Evolutionary conservation across 169 alveolate species (phyloP), one percentile per base, ranked within the genome.

Genomic region (Babesia caballi): DNA sequence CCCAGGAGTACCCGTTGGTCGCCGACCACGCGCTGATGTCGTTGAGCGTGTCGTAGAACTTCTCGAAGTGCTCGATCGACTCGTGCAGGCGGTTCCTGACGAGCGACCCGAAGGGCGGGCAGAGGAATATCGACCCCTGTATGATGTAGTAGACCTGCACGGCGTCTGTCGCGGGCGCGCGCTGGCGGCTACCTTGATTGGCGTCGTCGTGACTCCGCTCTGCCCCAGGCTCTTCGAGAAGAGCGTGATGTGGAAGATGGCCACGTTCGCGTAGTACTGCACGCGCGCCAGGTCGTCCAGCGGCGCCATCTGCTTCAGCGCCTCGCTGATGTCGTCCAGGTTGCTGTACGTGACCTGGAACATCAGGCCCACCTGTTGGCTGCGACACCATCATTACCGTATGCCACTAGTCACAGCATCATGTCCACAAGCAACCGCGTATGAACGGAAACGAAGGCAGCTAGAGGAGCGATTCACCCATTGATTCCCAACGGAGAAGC

Each of bases 51-150:
- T 71, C 84, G 56, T 81, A 81, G 38, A 81, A 70, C 66, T 57
- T 54, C 32, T 71, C 87, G 40, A 81, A 81, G 1, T 81, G 66
- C 66, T 42, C 40, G 5, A 81, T 65, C 49, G 82, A 69, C 44
- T 81, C 67, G 50, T 81, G 81, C 19, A 81, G 53, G 5, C 59
- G 58, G 46, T 41, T 57, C 17, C 84, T 44, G 9, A 81, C 30
- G 28, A 81, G 66, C n/a, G 84, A 70, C 21, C 88, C 84, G 60
- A 70, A 70, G 12, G 84, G 84, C 0, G 88, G 88, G 59, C 88
- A 81, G 72, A 69, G 49, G 47, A 70, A 81, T 19, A 81, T 81
- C 23, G 84, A 70, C 17, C 88, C 88, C 41, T 71, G 84, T n/a
- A 81, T 50, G 21, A 81, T 81, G 66, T 71, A 81, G 51, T 81